Evolutionary conservation across 2,329 filamentous ascomycete genomes (phyloP).

Genomic region (Cercospora citrullina): DNA sequence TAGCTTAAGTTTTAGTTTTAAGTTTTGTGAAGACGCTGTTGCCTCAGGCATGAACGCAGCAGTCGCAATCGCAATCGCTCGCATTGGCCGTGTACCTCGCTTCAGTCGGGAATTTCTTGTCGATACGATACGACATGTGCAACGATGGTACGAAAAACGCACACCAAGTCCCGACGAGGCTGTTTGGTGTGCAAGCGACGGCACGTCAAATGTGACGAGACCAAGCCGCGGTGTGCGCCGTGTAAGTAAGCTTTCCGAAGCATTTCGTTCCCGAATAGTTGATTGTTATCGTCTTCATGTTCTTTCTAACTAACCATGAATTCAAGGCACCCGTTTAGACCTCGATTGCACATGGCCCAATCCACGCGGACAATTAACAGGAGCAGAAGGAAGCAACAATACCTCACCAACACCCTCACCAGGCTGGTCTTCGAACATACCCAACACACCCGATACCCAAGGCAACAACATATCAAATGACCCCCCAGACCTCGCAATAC

Average conservation of each 20-base stretch:
- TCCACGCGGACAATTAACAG: neutral
- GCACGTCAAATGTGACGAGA: slow-evolving; percentile 26
- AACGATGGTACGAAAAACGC: slow-evolving; percentile 22
- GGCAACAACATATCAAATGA: neutral
- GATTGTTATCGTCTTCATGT: neutral
- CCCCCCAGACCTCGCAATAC: slow-evolving; percentile 16
- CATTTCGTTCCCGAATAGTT: neutral
- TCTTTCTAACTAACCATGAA: neutral
- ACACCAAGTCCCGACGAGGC: slow-evolving; percentile 27
- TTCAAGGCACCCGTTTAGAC: slow-evolving; percentile 20
- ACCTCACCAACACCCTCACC: slow-evolving; percentile 9
- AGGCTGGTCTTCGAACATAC: neutral
- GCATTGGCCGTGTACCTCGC: neutral
- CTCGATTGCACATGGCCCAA: slow-evolving; percentile 21
- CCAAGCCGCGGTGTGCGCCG: slow-evolving; percentile 8
- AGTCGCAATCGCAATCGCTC: neutral
- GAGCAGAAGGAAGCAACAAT: slow-evolving; percentile 6
- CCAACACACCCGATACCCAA: slow-evolving; percentile 3
- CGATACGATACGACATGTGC: neutral
- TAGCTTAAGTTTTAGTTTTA: neutral
- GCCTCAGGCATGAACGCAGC: neutral
- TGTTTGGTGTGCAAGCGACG: slow-evolving; percentile 29
- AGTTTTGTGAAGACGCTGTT: neutral
- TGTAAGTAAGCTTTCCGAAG: slow-evolving; percentile 10
- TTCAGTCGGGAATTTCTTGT: neutral